phyloP scores from a whole-genome alignment of 2,329 filamentous ascomycete genomes.

The Ophiostoma sp. region DNA sequence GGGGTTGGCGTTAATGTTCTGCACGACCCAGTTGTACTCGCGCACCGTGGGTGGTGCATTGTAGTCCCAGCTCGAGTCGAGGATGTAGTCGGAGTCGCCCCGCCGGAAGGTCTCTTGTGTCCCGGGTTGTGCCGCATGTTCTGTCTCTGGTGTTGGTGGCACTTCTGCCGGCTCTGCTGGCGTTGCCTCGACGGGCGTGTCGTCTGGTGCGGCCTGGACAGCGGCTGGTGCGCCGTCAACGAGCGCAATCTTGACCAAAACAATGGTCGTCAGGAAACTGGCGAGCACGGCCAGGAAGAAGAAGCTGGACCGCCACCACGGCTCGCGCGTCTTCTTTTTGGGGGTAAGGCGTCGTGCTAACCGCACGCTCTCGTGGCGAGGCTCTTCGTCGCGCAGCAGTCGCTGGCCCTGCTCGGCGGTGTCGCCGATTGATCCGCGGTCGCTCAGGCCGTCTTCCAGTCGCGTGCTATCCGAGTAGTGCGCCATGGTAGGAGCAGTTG shows the following conservation, averaged over 20 bases:
- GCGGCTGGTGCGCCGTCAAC: conserved; percentile 10
- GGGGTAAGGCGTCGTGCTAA: background rate
- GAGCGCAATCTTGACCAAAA: conserved; percentile 26
- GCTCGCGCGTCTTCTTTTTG: background rate
- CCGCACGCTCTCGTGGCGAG: background rate
- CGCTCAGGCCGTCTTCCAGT: conserved; percentile 3
- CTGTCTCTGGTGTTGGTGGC: background rate
- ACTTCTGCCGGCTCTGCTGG: background rate
- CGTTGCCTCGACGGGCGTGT: background rate
- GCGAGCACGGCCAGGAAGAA: conserved; percentile 15
- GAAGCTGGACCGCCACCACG: conserved; percentile 16
- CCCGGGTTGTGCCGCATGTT: background rate
- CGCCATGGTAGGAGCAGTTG: background rate
- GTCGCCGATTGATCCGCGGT: background rate
- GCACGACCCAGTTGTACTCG: conserved; percentile 57
- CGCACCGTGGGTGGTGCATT: conserved; percentile 45
- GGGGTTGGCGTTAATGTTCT: conserved; percentile 59
- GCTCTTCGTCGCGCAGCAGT: background rate
- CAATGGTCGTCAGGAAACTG: conserved; percentile 21
- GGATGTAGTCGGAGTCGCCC: conserved; percentile 47
- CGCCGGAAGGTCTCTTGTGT: conserved; percentile 29
- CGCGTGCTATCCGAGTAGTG: conserved; percentile 7
- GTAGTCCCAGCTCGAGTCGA: conserved; percentile 54
- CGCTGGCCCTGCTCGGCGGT: conserved; percentile 2
- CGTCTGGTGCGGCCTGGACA: background rate